Base-by-base conservation (phyloP, 2,329 filamentous ascomycete species). In the Biscogniauxia marginata region DNA sequence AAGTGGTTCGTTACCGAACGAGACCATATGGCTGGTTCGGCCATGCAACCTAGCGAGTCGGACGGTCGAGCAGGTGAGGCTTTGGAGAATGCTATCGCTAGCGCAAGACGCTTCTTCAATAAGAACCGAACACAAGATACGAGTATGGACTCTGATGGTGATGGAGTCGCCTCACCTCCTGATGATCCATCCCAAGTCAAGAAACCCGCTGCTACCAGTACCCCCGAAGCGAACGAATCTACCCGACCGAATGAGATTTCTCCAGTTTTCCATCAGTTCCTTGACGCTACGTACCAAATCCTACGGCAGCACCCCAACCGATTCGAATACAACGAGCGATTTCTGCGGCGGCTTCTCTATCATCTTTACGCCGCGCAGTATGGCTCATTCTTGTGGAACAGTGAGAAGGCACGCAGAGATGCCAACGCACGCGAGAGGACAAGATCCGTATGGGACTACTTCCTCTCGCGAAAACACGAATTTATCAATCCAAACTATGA, bases 281-380 rank as follows among this genome's bases (percentile, higher is more conserved):
- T 99, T 8, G 95, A 98, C 69, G 92, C 91, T 39, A 91, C 91
- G 1, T 98, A 95, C 70, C 95, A 99, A 71, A 80, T 99, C 23
- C 76, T 96, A 21, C 82, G 90, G 58, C 95, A 98, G 70, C 80
- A 93, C 66, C 92, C 92, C 0, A 89, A 85, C 6, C 88, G 93
- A 0, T 99, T 99, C 69, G 93, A 99, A 71, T 99, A 92, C 74
- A 98, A 96, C 64, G 95, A 98, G 71, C 86, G 93, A 4, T 98
- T 99, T 72, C 77, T 99, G 6, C 84, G 91, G 22, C 86, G 95
- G 19, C 78, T 99, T 3, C 79, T 98, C 1, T 99, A 98, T 70
- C 95, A 99, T 71, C 82, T 96, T 1, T 93, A 98, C 70, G 93
- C 93, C 0, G 96, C 93, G 63, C 95, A 99, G 71, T 99, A 97